phyloP scores from a whole-genome alignment of 2,329 filamentous ascomycete species.

The Colletotrichum falcatum region DNA sequence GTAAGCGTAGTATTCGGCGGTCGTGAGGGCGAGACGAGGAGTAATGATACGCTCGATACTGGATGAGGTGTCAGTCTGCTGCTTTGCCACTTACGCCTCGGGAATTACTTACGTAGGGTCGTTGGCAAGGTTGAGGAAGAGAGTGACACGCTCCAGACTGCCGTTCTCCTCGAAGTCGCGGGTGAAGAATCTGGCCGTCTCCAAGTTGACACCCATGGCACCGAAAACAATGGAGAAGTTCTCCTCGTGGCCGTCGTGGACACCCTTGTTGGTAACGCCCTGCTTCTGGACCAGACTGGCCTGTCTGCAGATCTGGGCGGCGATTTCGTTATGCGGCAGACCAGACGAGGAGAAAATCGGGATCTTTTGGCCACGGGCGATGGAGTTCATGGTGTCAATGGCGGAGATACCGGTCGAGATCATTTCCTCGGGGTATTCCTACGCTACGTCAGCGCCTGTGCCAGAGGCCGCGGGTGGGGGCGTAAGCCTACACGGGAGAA shows the following conservation, averaged over 20 bases:
- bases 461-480: neutral
- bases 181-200: conserved; percentile 98
- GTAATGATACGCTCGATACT: conserved; percentile 99
- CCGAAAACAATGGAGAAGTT: conserved; percentile 99
- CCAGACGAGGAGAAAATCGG: conserved; percentile 98
- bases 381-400: conserved; percentile 98
- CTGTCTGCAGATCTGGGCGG: conserved; percentile 98
- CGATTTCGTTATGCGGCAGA: conserved; percentile 99
- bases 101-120: conserved; percentile 87
- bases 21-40: conserved; percentile 96
- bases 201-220: conserved; percentile 99
- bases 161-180: conserved; percentile 99
- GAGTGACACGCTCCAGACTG: conserved; percentile 94
- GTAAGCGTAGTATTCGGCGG: conserved; percentile 99
- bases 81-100: too few relatives aligned
- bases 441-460: conserved; percentile 41
- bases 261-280: conserved; percentile 87
- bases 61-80: conserved; percentile 39
- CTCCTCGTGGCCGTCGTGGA: conserved; percentile 96
- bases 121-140: conserved; percentile 99
- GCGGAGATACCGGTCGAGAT: conserved; percentile 99
- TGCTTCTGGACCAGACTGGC: conserved; percentile 87
- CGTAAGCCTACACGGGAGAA: conserved; percentile 82
- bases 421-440: conserved; percentile 99
- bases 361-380: conserved; percentile 99